phyloP scores from a whole-genome alignment of 345 rosid genomes.

The Sisymbrium altissimum region DNA sequence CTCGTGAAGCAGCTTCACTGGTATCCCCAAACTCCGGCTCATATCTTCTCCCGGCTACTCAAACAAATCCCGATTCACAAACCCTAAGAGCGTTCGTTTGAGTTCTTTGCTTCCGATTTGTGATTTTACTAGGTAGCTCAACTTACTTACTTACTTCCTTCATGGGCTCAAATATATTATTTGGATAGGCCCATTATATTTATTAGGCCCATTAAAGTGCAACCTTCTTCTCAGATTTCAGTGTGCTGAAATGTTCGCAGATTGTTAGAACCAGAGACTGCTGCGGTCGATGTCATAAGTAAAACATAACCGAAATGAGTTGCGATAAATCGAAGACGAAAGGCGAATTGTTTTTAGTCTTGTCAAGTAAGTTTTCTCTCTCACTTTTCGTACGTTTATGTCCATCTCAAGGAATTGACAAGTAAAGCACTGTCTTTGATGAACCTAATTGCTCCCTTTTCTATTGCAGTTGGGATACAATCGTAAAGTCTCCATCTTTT shows the following conservation, averaged over 20 bases:
- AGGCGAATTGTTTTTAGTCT: neutral
- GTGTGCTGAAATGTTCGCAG: too few relatives aligned
- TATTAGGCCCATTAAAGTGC: too few relatives aligned
- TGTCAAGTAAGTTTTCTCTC: neutral
- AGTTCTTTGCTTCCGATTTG: neutral
- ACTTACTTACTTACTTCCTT: neutral
- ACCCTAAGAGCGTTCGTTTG: constrained; percentile 32
- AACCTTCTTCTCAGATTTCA: too few relatives aligned
- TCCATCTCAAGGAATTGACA: neutral
- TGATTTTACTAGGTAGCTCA: neutral
- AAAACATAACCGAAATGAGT: neutral
- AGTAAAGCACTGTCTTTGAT: neutral
- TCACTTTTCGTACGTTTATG: constrained; percentile 2
- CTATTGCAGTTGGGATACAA: neutral
- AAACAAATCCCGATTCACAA: constrained; percentile 13
- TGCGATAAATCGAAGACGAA: neutral
- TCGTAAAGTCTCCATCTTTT: neutral
- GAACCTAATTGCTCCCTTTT: neutral
- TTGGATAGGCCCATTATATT: neutral
- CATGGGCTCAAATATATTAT: neutral
- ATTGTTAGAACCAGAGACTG: constrained; percentile 6
- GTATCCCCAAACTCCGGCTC: constrained; percentile 87
- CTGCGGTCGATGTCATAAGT: neutral
- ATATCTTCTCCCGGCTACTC: constrained; percentile 31
- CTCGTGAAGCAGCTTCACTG: constrained; percentile 85